These are phyloP conservation scores for Ceratocystis diversiconidia DNA, from an alignment of 2,329 filamentous ascomycete species.

Conservation along the genomic window DNA sequence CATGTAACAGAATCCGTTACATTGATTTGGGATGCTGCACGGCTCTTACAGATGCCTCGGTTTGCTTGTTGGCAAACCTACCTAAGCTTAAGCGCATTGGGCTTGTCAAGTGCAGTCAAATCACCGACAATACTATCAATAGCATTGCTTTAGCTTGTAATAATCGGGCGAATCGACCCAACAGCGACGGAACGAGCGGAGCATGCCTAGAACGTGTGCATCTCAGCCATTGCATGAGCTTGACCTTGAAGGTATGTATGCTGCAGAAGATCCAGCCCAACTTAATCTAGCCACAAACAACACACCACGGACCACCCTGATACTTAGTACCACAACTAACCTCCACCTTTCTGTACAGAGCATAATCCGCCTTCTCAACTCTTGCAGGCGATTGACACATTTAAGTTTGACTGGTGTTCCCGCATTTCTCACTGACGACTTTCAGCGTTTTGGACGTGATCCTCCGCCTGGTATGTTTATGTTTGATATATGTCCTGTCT, in stretches of 20 bases:
- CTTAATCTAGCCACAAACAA: too few relatives aligned
- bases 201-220: conserved; percentile 80
- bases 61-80: conserved; percentile 67
- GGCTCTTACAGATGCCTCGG: conserved; percentile 73
- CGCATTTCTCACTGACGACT: conserved; percentile 73
- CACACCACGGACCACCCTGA: too few relatives aligned
- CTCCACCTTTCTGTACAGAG: conserved; percentile 34
- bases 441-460: conserved; percentile 72
- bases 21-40: conserved; percentile 95
- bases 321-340: neutral
- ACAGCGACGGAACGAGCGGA: conserved; percentile 20
- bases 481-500: neutral
- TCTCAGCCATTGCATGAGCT: conserved; percentile 80
- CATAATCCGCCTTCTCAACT: conserved; percentile 76
- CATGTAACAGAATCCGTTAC: conserved; percentile 87
- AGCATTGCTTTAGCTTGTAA: conserved; percentile 20
- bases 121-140: conserved; percentile 74
- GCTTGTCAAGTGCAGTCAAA: conserved; percentile 79
- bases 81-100: conserved; percentile 93
- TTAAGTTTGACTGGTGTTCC: conserved; percentile 87
- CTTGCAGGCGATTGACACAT: conserved; percentile 84
- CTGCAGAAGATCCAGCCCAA: neutral
- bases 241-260: conserved; percentile 60
- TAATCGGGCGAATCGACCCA: neutral
- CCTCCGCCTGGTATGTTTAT: conserved; percentile 52